Percentiles rank a stretch among this genome's conserved stretches.
Conservation (phyloP, 805 yeast species). For the Tanozyma kutaoensis region DNA sequence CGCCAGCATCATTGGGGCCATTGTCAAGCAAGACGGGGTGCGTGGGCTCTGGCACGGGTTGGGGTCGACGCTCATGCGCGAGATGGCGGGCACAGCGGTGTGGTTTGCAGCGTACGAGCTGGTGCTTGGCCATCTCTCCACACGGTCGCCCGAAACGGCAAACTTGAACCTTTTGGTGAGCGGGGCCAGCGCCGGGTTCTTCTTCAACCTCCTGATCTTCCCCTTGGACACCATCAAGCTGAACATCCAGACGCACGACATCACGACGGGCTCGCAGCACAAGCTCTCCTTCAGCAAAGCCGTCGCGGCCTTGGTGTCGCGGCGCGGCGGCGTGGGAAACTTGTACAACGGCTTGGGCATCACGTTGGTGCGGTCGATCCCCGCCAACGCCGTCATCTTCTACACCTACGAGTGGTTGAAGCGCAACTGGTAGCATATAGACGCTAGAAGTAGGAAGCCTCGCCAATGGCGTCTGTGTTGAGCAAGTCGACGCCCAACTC, state of each 20-base stretch:
- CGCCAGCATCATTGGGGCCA: conserved; percentile 17
- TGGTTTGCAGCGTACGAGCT: conserved; percentile 90
- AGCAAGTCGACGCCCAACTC: conserved; percentile 40
- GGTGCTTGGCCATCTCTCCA: no score
- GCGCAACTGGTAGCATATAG: conserved; percentile 6
- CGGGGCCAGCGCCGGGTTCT: conserved; percentile 81
- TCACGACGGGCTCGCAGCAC: conserved; percentile 9
- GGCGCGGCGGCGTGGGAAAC: conserved; percentile 48
- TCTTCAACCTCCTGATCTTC: conserved; percentile 66
- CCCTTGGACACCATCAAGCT: conserved; percentile 90
- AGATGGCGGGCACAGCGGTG: conserved; percentile 79
- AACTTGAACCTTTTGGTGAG: conserved; percentile 49
- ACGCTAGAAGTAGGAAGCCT: no score
- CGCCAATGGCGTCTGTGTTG: conserved; percentile 59
- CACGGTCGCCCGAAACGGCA: conserved; percentile 9
- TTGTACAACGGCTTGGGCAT: conserved; percentile 80
- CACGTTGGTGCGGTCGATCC: conserved; percentile 69
- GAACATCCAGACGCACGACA: conserved; percentile 56
- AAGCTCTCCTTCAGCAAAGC: conserved; percentile 20
- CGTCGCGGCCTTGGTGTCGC: conserved; percentile 13
- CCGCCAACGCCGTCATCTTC: conserved; percentile 84
- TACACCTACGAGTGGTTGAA: conserved; percentile 60
- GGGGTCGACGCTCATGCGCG: conserved; percentile 67
- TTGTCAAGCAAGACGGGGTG: conserved; percentile 42
- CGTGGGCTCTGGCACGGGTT: conserved; percentile 83